Base-by-base conservation (phyloP, 495 filamentous ascomycete genomes). In the Penicillium chermesinum region DNA sequence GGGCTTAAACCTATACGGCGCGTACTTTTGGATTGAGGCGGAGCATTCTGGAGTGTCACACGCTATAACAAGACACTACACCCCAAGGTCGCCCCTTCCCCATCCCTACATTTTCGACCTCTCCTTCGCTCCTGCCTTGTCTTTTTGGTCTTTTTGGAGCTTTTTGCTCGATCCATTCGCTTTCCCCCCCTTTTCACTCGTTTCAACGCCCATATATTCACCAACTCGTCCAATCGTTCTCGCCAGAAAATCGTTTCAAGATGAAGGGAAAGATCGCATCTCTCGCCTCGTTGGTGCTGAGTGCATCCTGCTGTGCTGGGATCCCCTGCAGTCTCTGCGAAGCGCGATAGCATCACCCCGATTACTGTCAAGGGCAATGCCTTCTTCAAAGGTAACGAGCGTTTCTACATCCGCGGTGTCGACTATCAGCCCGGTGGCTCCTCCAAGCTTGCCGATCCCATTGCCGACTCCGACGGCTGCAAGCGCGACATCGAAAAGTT, bases 361-460 rank as follows among this genome's bases (percentile, higher is more conserved):
- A 70, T 82, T 72, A 77, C 79, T 38, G 65, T 78, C 72, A 75
- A 80, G 71, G 69, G 83, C 63, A 65, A 81, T 65, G 89, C 91
- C 42, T 96, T 96, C 79, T 96, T 90, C 75, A 77, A 85, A 57
- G 89, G 88, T 47, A 66, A 79, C 51, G 66, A 82, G 9, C 84
- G 91, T 50, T 97, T 95, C 80, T 96, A 96, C 65, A 81, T 97
- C 42, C 87, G 89, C 37, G 91, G 91, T 63, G 84, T 97, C 53
- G 91, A 96, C 75, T 96, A 95, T 70, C 91, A 96, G 65, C 91
- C 91, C 41, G 90, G 91, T 51, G 91, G 91, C 50, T 86, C 87
- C 16, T 91, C 89, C 17, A 71, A 82, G 43, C 77, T 87, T 45
- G 57, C 63, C 15, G 91, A 98, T 57, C 91, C 91, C 37, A 82